Percentiles rank a stretch among this genome's conserved stretches.
Conservation (phyloP, 345 rosid genomes). For the Eucalyptus albens region DNA sequence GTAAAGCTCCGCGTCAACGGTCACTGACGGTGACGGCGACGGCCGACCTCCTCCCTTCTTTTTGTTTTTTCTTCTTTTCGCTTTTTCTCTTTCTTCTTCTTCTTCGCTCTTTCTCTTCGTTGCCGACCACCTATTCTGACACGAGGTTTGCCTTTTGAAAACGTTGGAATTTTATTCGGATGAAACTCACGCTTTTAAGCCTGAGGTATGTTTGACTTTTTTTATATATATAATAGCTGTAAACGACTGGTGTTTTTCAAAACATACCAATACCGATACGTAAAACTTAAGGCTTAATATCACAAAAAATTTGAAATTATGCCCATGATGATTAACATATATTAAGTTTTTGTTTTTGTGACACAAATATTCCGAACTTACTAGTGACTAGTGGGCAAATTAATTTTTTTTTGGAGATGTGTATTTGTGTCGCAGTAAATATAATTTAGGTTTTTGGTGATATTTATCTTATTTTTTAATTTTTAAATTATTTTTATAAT, state of each 20-base stretch:
- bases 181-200: neutral
- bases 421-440: too few species aligned
- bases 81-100: neutral
- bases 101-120: neutral
- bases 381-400: too few species aligned
- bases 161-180: neutral
- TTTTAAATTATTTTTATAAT: neutral
- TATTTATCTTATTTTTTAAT: neutral
- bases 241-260: neutral
- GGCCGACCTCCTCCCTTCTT: neutral
- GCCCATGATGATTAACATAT: too few species aligned
- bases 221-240: too few species aligned
- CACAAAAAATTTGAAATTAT: too few species aligned
- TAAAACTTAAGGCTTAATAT: neutral
- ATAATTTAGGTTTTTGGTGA: too few species aligned
- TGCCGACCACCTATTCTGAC: neutral
- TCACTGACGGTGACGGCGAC: neutral
- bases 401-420: too few species aligned
- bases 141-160: neutral
- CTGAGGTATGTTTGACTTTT: neutral
- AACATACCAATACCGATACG: too few species aligned
- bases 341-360: too few species aligned
- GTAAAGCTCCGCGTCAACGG: neutral
- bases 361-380: too few species aligned
- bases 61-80: neutral